Evolutionary conservation across 2,329 filamentous ascomycete genomes (phyloP).

Genomic region (Fusarium illudens): DNA sequence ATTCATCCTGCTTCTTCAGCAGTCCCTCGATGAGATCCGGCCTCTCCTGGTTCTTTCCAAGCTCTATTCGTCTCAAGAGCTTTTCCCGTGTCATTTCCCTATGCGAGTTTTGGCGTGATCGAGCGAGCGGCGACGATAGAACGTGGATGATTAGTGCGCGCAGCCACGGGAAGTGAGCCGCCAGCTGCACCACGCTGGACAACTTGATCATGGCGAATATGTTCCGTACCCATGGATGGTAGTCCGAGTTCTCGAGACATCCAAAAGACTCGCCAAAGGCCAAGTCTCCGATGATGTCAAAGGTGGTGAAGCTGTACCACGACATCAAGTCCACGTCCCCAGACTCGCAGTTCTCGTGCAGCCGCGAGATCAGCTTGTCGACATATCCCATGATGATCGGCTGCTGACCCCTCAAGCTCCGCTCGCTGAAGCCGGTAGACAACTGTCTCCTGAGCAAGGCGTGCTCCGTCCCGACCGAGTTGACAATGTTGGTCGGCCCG

Average conservation of each 20-base stretch:
- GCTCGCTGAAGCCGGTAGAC: neutral
- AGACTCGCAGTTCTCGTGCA: neutral
- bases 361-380: neutral
- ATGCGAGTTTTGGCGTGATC: neutral
- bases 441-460: neutral
- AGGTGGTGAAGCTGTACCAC: slow-evolving; percentile 43
- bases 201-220: slow-evolving; percentile 24
- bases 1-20: neutral
- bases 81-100: neutral
- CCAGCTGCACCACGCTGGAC: neutral
- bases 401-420: neutral
- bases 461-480: neutral
- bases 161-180: neutral
- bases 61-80: neutral
- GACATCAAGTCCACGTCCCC: slow-evolving; percentile 31
- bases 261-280: slow-evolving; percentile 39
- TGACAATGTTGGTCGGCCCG: neutral
- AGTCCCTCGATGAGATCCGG: neutral
- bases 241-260: slow-evolving; percentile 29
- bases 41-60: neutral
- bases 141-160: neutral
- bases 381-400: slow-evolving; percentile 1
- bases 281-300: slow-evolving; percentile 38
- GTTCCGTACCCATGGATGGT: slow-evolving; percentile 36
- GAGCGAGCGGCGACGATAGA: neutral